Percentiles rank a stretch among this genome's conserved stretches.
phyloP scores from a whole-genome alignment of 1,284 basidiomycete species.

The Thelephora terrestris region DNA sequence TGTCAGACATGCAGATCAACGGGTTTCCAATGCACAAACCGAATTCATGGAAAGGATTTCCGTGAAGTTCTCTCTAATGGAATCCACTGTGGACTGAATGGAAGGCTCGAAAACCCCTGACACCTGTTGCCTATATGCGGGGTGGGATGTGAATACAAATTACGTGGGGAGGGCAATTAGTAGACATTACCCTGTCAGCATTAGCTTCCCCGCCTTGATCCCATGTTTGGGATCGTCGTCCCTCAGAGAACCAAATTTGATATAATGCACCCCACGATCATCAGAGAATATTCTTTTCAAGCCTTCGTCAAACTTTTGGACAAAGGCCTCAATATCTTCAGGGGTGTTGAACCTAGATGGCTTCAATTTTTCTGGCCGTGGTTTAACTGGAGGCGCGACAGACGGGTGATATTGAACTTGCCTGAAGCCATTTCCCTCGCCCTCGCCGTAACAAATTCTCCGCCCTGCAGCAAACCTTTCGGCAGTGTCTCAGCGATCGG shows the following conservation, averaged over 20 bases:
- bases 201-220: slow-evolving; percentile 37
- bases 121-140: slow-evolving; percentile 25
- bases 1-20: too few species aligned
- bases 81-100: too few species aligned
- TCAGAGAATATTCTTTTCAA: slow-evolving; percentile 38
- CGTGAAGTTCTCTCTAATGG: too few species aligned
- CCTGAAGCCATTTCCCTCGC: slow-evolving; percentile 18
- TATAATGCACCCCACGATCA: slow-evolving; percentile 31
- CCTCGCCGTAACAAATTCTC: slow-evolving; percentile 25
- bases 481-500: slow-evolving; percentile 25
- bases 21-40: slow-evolving; percentile 54
- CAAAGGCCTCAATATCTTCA: slow-evolving; percentile 34
- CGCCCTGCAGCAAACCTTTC: slow-evolving; percentile 30
- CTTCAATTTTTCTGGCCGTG: slow-evolving; percentile 21
- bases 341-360: slow-evolving; percentile 19
- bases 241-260: slow-evolving; percentile 37
- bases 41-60: slow-evolving; percentile 32
- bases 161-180: neutral
- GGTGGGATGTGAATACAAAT: too few species aligned
- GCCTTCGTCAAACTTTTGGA: slow-evolving; percentile 37
- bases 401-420: too few species aligned
- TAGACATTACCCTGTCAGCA: slow-evolving; percentile 30
- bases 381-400: slow-evolving; percentile 16
- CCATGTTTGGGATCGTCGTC: slow-evolving; percentile 35
- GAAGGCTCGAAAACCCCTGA: slow-evolving; percentile 34